These are phyloP conservation scores for Rhizomucor miehei DNA, from an alignment of 371 early-diverging fungal genomes.

Conservation along the genomic window DNA sequence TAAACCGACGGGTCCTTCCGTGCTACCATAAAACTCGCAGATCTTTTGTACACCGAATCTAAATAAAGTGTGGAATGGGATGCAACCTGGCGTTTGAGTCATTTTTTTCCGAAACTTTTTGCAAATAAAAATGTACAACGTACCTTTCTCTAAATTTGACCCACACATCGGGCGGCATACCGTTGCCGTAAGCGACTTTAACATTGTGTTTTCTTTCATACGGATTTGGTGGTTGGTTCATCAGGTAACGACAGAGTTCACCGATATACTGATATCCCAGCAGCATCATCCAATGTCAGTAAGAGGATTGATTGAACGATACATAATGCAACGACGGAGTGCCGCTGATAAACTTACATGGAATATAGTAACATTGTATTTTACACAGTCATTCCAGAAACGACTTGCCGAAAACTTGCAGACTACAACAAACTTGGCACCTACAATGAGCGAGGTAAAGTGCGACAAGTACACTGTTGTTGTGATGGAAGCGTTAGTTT, in stretches of 20 bases:
- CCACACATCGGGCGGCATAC: slow-evolving; percentile 71
- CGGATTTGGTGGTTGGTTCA: slow-evolving; percentile 43
- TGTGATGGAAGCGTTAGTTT: too few relatives aligned
- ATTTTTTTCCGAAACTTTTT: slow-evolving; percentile 39
- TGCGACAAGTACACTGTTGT: slow-evolving; percentile 25
- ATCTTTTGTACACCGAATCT: slow-evolving; percentile 42
- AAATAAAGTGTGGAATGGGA: too few relatives aligned
- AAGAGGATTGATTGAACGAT: too few relatives aligned
- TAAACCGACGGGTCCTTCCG: slow-evolving; percentile 26
- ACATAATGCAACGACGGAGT: too few relatives aligned
- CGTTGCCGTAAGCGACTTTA: slow-evolving; percentile 64
- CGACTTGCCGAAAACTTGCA: slow-evolving; percentile 48
- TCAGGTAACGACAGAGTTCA: slow-evolving; percentile 67
- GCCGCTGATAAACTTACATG: slow-evolving; percentile 32
- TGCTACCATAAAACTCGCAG: slow-evolving; percentile 55
- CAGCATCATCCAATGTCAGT: not conserved
- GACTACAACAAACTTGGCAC: slow-evolving; percentile 38
- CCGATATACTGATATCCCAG: slow-evolving; percentile 55
- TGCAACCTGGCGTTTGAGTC: too few relatives aligned
- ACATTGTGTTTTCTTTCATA: slow-evolving; percentile 46
- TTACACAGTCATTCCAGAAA: slow-evolving; percentile 49
- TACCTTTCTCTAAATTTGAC: slow-evolving; percentile 45
- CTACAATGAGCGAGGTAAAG: slow-evolving; percentile 21
- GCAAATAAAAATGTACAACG: too few relatives aligned
- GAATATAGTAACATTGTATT: slow-evolving; percentile 38